Base-by-base conservation (phyloP, 768 basidiomycete species). In the Pisolithus tinctorius region DNA sequence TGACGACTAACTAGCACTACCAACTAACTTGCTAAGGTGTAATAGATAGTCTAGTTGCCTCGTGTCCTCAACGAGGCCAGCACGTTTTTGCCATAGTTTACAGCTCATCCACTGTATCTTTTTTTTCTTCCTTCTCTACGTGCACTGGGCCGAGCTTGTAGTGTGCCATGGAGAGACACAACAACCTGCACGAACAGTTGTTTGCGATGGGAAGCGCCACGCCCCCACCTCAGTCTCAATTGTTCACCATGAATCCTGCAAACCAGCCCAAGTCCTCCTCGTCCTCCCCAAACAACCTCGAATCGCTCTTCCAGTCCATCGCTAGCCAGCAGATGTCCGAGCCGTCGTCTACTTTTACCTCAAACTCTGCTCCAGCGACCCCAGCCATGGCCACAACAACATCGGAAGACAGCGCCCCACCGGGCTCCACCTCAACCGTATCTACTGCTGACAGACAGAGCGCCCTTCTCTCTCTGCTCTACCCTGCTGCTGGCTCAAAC, bases 391-490 rank as follows among this genome's bases (percentile, higher is more conserved):
- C 79, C 23, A 64, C 74, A 38, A 20, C 20, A 65, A 71, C 52
- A 20, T 20, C 20, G 20, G 65, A 71, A 51, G 71, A 73, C 29
- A 67, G 74, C 25, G 61, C 75, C 41, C 69, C 79, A 30, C 67
- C 71, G 49, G 65, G 72, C 50, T 70, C 68, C 52, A 63, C 70
- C 40, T 60, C 63, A 37, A 23, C 36, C 57, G 41, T 52, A 55
- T 70, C 73, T 57, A 68, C 78, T 49, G 69, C 78, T 0, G 88
- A 91, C 49, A 76, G 84, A 53, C 87, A 91, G 69, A 87, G 77
- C 60, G 85, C 88, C 0, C 72, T 92, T 45, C 73, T 91, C 41
- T 83, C 83, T 52, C 73, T 90, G 29, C 74, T 89, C 17, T 76
- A 84, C 53, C 71, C 79, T 44, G 72, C 73, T 27, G 69, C 78